Evolutionary conservation across 768 basidiomycete genomes (phyloP).

Genomic region (Xerocomellus dryophilus): DNA sequence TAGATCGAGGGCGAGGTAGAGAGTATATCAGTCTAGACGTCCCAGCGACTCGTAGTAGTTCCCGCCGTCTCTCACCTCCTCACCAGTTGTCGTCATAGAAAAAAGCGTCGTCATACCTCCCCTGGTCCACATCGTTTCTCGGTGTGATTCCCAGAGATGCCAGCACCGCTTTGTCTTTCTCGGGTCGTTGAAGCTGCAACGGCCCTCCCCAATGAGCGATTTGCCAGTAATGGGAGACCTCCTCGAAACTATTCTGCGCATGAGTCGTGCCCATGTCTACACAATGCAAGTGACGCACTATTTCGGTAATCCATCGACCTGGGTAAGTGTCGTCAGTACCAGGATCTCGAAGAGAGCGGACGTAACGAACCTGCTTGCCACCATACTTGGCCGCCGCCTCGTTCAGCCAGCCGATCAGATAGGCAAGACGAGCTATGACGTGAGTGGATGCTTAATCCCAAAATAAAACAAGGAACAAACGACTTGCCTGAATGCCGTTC

Average conservation of each 20-base stretch:
- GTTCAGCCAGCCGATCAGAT: conserved; percentile 16
- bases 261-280: not conserved
- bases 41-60: not conserved
- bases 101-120: not conserved
- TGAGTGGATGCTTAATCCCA: not conserved
- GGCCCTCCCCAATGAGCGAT: not conserved
- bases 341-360: not conserved
- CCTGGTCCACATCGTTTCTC: not conserved
- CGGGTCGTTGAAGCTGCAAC: too few relatives aligned
- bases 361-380: conserved; percentile 17
- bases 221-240: not conserved
- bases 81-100: conserved; percentile 2
- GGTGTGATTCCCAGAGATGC: not conserved
- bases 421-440: too few relatives aligned
- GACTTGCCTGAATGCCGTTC: not conserved
- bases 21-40: too few relatives aligned
- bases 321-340: not conserved
- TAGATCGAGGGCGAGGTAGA: too few relatives aligned
- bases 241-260: not conserved
- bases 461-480: too few relatives aligned
- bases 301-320: conserved; percentile 2
- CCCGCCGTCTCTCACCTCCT: not conserved
- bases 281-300: not conserved
- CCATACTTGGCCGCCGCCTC: conserved; percentile 11
- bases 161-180: not conserved